Evolutionary conservation across 805 yeast genomes (phyloP).

Genomic region (Yarrowia sp.): DNA sequence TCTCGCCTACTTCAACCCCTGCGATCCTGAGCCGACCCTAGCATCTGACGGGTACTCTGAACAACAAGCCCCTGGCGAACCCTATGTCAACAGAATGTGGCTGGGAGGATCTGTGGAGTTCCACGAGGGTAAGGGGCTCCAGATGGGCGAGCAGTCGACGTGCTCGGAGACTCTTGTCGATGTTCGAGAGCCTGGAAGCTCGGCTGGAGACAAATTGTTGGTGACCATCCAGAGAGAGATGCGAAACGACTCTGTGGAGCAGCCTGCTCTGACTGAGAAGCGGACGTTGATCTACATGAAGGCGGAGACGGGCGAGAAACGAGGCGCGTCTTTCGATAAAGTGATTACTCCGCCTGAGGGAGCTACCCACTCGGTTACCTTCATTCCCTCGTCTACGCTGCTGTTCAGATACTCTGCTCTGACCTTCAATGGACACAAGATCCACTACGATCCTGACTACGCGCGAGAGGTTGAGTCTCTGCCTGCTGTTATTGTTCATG

Average conservation of each 20-base stretch:
- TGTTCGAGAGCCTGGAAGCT: constrained; percentile 28
- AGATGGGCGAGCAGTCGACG: constrained; percentile 42
- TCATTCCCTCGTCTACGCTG: constrained; percentile 45
- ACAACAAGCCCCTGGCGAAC: constrained; percentile 61
- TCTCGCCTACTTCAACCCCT: constrained; percentile 64
- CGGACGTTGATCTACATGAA: constrained; percentile 64
- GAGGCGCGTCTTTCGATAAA: constrained; percentile 31
- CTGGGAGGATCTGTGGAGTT: constrained; percentile 61
- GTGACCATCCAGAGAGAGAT: constrained; percentile 58
- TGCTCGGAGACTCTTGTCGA: constrained; percentile 55
- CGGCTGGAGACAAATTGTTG: constrained; percentile 40
- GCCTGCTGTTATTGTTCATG: constrained; percentile 66
- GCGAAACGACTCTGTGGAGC: constrained; percentile 32
- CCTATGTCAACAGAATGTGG: constrained; percentile 68
- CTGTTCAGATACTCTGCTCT: constrained; percentile 68
- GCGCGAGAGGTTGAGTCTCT: constrained; percentile 56
- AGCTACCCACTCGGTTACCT: constrained; percentile 28
- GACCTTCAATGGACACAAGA: constrained; percentile 78
- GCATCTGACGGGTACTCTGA: constrained; percentile 79
- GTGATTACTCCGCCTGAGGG: constrained; percentile 28
- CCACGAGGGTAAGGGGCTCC: constrained; percentile 36
- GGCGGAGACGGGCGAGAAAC: constrained; percentile 32
- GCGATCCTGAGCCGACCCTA: constrained; percentile 46
- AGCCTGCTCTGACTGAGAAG: constrained; percentile 46
- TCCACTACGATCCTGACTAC: constrained; percentile 68